Evolutionary conservation across 805 yeast species (phyloP).

Genomic region (Lipomyces sp.): DNA sequence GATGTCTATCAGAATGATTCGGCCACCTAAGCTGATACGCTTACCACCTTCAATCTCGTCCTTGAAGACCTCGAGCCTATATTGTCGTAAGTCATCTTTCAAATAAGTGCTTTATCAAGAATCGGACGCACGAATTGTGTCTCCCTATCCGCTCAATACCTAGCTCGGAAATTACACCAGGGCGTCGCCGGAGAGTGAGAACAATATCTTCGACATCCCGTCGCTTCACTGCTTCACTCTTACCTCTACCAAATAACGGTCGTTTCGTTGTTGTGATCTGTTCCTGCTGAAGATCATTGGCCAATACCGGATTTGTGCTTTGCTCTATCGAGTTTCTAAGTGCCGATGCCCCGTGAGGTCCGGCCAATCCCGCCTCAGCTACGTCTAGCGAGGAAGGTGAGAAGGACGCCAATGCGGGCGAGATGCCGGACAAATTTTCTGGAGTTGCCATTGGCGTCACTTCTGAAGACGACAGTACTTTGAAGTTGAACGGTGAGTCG

Average conservation of each 20-base stretch:
- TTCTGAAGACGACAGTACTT: conserved; percentile 26
- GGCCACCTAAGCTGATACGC: conserved; percentile 48
- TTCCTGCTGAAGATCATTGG: background rate
- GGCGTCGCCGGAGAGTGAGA: conserved; percentile 42
- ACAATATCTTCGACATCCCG: conserved; percentile 35
- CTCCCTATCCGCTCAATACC: conserved; percentile 46
- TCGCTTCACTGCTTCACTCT: conserved; percentile 15
- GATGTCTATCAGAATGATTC: conserved; percentile 47
- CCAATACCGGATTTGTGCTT: background rate
- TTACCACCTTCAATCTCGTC: conserved; percentile 44
- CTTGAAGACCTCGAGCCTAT: conserved; percentile 47
- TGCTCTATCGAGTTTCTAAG: conserved; percentile 9
- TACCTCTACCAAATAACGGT: conserved; percentile 24
- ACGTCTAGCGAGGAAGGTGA: conserved; percentile 17
- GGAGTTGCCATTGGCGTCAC: conserved; percentile 26
- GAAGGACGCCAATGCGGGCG: conserved; percentile 27
- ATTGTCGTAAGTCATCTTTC: conserved; percentile 14
- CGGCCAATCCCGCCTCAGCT: background rate
- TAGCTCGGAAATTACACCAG: conserved; percentile 45
- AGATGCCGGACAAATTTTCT: conserved; percentile 20
- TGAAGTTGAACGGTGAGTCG: conserved; percentile 31
- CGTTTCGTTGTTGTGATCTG: background rate
- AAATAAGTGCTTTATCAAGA: conserved; percentile 23
- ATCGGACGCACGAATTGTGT: conserved; percentile 37
- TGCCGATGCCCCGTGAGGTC: background rate